Conservation (phyloP, 2,329 filamentous ascomycete species). For the Hypomyces rosellus region DNA sequence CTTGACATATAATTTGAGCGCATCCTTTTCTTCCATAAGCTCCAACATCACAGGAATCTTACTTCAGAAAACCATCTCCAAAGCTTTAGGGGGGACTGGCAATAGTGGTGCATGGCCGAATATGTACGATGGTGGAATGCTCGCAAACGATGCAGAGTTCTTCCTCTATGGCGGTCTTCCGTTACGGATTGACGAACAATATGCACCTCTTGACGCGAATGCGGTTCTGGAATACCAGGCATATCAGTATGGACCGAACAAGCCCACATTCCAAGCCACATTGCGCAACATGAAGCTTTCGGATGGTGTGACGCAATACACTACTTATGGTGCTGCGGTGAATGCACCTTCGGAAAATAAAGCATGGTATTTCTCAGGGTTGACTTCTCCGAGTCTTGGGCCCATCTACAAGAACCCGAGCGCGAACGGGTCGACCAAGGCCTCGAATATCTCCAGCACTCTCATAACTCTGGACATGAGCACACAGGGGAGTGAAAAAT, state of each 20-base stretch:
- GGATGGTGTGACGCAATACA: constrained; percentile 48
- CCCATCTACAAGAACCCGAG: constrained; percentile 38
- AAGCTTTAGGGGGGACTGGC: constrained; percentile 38
- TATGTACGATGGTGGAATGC: constrained; percentile 56
- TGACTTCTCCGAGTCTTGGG: constrained; percentile 45
- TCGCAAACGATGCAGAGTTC: constrained; percentile 58
- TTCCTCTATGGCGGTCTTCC: constrained; percentile 57
- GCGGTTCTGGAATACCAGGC: constrained; percentile 44
- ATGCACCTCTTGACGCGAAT: constrained; percentile 34
- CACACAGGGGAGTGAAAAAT: constrained; percentile 42
- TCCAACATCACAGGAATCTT: constrained; percentile 50
- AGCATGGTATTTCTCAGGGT: constrained; percentile 65
- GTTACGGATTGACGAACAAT: constrained; percentile 27
- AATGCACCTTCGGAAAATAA: constrained; percentile 64
- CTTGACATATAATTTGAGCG: constrained; percentile 53
- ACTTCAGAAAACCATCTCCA: constrained; percentile 35
- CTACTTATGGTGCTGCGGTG: constrained; percentile 58
- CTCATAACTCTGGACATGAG: constrained; percentile 58
- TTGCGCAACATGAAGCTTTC: constrained; percentile 38
- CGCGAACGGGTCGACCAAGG: constrained; percentile 23
- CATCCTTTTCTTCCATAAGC: constrained; percentile 41
- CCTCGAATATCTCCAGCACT: constrained; percentile 44
- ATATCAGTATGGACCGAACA: constrained; percentile 44
- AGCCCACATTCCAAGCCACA: constrained; percentile 35
- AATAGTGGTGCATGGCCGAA: constrained; percentile 50